Base-by-base conservation (phyloP, 768 basidiomycete species). In the Mycena indigotica region DNA sequence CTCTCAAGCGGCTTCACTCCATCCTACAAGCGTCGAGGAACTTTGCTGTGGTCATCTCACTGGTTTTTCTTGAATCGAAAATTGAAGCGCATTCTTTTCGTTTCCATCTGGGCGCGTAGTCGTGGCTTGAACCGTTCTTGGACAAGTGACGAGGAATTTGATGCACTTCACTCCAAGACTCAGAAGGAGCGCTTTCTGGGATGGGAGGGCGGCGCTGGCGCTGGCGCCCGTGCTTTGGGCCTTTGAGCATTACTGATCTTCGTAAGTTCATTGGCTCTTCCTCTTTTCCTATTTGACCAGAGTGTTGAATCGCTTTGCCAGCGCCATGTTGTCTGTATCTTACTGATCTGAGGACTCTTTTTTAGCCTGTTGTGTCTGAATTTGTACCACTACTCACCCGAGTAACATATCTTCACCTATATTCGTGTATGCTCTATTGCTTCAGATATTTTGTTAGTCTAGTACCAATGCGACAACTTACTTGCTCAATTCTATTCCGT, bases 1-100 rank as follows among this genome's bases (percentile, higher is more conserved):
- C 63, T 69, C 38, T 66, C 77, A 21, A 74, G 77, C 55, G 75
- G 78, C 49, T 62, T 76, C 28, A 63, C 73, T 25, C 65, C 69
- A 15, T 59, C 69, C 75, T 77, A 67, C 52, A 84, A 81, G 67
- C 83, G 86, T 61, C 81, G 84, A 19, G 92, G 93, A 17, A 89
- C 93, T 3, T 75, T 98, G 56, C 80, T 98, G 5, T 98, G 95
- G 95, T 95, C 92, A 29, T 93, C 92, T 12, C 93, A 96, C 70
- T 96, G 93, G 88, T 98, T 98, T 80, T 96, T 98, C 77, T 78
- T 93, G 66, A 96, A 95, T 79, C 84, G 89, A 67, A 95, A 93
- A 77, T 76, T 87, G 74, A 97, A 95, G 77, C 86, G 95, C 21
- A 85, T 98, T 66, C 74, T 98, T 54, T 98, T 96, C 75, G 83